A percentile compares a stretch with the other conserved stretches of the same genome.
Evolutionary conservation across 208 protist genomes (phyloP).

Genomic region (Acanthamoeba culbertsoni): DNA sequence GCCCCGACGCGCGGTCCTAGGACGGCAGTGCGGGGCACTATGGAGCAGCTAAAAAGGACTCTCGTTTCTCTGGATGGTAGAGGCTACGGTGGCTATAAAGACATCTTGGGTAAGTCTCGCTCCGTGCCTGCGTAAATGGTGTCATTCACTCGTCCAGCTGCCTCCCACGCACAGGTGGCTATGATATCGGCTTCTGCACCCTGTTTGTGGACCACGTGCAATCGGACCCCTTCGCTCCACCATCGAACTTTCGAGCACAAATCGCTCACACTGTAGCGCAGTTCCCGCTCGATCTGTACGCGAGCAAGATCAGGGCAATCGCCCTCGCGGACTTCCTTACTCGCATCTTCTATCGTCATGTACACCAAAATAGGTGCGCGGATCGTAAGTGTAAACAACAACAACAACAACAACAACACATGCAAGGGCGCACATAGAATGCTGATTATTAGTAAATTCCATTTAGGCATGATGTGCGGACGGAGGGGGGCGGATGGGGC

Average conservation of each 20-base stretch:
- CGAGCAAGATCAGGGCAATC: neutral
- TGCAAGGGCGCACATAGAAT: too few relatives aligned
- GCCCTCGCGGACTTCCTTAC: slow-evolving; percentile 70
- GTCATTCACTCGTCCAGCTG: neutral
- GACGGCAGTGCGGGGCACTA: neutral
- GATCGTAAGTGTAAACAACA: too few relatives aligned
- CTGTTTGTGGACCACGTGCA: slow-evolving; percentile 78
- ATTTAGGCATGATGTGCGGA: neutral
- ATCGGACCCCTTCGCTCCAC: slow-evolving; percentile 79
- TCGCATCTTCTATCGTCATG: slow-evolving; percentile 57
- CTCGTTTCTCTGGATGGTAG: slow-evolving; percentile 63
- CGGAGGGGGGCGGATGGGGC: slow-evolving; percentile 61
- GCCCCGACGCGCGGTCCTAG: neutral
- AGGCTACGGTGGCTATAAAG: slow-evolving; percentile 63
- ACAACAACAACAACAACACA: too few relatives aligned
- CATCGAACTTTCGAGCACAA: slow-evolving; percentile 66
- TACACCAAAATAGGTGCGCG: neutral
- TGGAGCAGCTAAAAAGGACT: neutral
- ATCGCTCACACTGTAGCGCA: slow-evolving; percentile 5
- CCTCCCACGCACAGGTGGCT: slow-evolving; percentile 73
- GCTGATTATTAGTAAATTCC: neutral
- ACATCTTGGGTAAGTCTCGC: neutral
- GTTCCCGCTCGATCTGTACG: slow-evolving; percentile 60
- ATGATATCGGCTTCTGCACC: slow-evolving; percentile 87
- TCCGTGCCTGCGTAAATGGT: neutral